Evolutionary conservation across 768 basidiomycete genomes (phyloP).

Genomic region (Tricholoma furcatifolium): DNA sequence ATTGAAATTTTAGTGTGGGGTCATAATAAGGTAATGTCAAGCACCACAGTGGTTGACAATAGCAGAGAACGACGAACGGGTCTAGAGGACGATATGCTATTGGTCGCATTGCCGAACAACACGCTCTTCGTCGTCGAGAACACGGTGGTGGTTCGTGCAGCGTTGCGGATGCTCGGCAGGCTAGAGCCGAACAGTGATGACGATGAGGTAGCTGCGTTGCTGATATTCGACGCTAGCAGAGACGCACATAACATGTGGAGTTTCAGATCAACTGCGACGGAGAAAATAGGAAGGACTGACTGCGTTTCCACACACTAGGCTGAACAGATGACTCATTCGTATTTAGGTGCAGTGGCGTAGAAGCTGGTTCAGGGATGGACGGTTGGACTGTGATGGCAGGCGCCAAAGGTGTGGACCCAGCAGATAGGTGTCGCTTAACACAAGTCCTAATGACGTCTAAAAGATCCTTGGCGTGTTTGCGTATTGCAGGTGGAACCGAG

Average conservation of each 20-base stretch:
- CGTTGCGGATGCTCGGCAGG: slow-evolving; percentile 13
- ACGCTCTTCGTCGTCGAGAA: slow-evolving; percentile 38
- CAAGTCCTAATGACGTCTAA: slow-evolving; percentile 58
- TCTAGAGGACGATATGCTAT: slow-evolving; percentile 12
- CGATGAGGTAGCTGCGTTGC: slow-evolving; percentile 9
- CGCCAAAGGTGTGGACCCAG: background rate
- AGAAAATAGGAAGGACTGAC: slow-evolving; percentile 17
- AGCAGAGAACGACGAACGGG: slow-evolving; percentile 5
- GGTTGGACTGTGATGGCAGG: background rate
- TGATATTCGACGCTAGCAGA: background rate
- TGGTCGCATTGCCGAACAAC: slow-evolving; percentile 41
- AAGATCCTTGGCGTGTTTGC: slow-evolving; percentile 61
- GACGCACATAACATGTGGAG: slow-evolving; percentile 1
- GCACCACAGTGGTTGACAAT: background rate
- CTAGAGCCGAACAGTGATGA: slow-evolving; percentile 32
- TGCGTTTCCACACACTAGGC: slow-evolving; percentile 27
- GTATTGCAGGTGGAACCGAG: slow-evolving; percentile 61
- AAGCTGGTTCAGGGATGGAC: background rate
- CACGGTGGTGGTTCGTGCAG: slow-evolving; percentile 10
- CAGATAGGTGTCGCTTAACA: slow-evolving; percentile 33
- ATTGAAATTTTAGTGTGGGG: background rate
- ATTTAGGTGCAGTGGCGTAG: slow-evolving; percentile 6
- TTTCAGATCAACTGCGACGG: slow-evolving; percentile 9
- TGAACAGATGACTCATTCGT: background rate
- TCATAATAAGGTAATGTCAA: background rate